Evolutionary conservation across 2,329 filamentous ascomycete species (phyloP).

Genomic region (Westerdykella sp.): DNA sequence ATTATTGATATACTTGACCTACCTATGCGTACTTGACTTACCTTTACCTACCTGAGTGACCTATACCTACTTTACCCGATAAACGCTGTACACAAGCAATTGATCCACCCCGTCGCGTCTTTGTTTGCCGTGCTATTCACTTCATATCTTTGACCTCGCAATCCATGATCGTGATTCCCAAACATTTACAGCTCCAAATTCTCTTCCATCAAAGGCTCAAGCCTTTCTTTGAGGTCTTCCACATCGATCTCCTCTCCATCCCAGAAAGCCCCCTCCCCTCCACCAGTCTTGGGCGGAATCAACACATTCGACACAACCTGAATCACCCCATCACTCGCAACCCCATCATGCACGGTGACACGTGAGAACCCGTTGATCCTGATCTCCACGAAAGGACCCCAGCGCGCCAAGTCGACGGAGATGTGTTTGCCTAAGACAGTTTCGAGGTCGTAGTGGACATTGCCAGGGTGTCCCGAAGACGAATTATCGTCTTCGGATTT

Average conservation of each 20-base stretch:
- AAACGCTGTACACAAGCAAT: too few relatives aligned
- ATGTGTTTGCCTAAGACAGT: conserved; percentile 65
- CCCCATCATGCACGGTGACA: conserved; percentile 61
- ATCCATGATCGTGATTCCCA: too few relatives aligned
- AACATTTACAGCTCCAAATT: conserved; percentile 26
- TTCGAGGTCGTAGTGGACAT: conserved; percentile 63
- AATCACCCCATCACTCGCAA: conserved; percentile 74
- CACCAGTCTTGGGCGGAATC: conserved; percentile 62
- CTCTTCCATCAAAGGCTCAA: conserved; percentile 26
- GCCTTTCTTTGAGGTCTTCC: conserved; percentile 55
- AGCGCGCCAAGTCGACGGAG: conserved; percentile 63
- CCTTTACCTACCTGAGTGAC: too few relatives aligned
- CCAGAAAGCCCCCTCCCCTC: conserved; percentile 33
- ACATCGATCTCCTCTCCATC: conserved; percentile 50
- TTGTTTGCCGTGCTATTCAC: too few relatives aligned
- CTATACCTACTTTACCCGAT: too few relatives aligned
- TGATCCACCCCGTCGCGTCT: too few relatives aligned
- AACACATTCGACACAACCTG: conserved; percentile 69
- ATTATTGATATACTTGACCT: too few relatives aligned
- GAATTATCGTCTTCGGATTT: conserved; percentile 23
- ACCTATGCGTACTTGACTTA: too few relatives aligned
- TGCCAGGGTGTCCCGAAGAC: conserved; percentile 24
- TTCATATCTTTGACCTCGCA: too few relatives aligned
- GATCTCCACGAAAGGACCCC: conserved; percentile 63
- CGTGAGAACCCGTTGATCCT: conserved; percentile 67